Evolutionary conservation across 2,329 filamentous ascomycete genomes (phyloP).

Genomic region (Plenodomus biglobosus): DNA sequence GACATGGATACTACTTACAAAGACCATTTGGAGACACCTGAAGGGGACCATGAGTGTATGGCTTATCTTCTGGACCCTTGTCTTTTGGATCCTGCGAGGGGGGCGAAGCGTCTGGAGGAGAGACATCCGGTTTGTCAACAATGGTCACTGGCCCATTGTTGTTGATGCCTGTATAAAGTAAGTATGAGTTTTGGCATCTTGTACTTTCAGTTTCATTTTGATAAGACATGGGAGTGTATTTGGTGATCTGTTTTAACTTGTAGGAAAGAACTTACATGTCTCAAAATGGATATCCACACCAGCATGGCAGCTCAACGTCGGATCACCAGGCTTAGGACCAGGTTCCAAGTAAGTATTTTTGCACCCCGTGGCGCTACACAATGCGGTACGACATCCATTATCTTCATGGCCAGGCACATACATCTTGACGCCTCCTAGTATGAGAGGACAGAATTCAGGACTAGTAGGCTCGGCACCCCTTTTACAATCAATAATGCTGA

Average conservation of each 20-base stretch:
- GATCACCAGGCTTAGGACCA: constrained; percentile 21
- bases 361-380: constrained; percentile 12
- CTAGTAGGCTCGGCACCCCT: constrained; percentile 2
- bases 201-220: too few relatives aligned
- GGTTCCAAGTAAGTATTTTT: constrained; percentile 15
- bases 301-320: constrained; percentile 16
- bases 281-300: constrained; percentile 23
- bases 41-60: not conserved
- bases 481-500: constrained; percentile 25
- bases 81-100: not conserved
- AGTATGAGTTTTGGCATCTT: too few relatives aligned
- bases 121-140: not conserved
- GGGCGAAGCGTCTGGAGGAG: not conserved
- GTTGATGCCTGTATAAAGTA: not conserved
- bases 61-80: not conserved
- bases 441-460: constrained; percentile 23
- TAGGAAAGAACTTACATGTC: constrained; percentile 10
- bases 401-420: constrained; percentile 4
- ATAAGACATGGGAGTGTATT: too few relatives aligned
- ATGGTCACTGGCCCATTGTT: not conserved
- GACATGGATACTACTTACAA: not conserved
- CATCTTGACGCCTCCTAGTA: constrained; percentile 22
- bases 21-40: not conserved
- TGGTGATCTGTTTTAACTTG: too few relatives aligned
- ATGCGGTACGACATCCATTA: constrained; percentile 7